A percentile compares a stretch with the other conserved stretches of the same genome.
Evolutionary conservation across 352 stramenopile species (phyloP).

Genomic region (Pythium periplocum): DNA sequence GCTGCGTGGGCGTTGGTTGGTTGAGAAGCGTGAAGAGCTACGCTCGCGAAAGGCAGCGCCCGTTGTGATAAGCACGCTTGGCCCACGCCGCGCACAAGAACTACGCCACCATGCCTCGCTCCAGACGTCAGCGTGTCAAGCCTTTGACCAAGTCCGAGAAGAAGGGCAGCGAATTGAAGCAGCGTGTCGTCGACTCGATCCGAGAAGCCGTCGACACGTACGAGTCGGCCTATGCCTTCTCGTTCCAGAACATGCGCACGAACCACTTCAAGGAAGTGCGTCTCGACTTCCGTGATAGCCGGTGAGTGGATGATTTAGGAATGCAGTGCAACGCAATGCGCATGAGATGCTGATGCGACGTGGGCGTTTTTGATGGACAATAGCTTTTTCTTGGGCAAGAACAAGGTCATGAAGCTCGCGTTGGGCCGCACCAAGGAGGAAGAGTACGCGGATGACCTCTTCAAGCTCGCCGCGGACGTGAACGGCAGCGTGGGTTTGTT

Average conservation of each 20-base stretch:
- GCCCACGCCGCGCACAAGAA: neutral
- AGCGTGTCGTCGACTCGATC: conserved; percentile 91
- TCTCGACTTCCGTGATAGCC: conserved; percentile 93
- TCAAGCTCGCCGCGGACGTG: conserved; percentile 88
- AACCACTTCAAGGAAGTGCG: conserved; percentile 98
- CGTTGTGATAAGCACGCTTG: neutral
- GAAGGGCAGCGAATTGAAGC: conserved; percentile 96
- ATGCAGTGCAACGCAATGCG: neutral
- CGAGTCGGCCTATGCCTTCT: conserved; percentile 94
- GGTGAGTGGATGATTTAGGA: conserved; percentile 30
- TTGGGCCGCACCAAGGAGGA: conserved; percentile 93
- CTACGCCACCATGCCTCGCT: conserved; percentile 69
- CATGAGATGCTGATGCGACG: neutral
- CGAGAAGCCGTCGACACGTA: conserved; percentile 92
- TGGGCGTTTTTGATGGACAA: conserved; percentile 6
- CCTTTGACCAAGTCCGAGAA: conserved; percentile 95
- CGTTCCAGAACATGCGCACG: conserved; percentile 98
- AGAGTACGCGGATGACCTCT: conserved; percentile 95
- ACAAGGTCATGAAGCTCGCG: conserved; percentile 98
- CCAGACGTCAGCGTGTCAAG: conserved; percentile 83
- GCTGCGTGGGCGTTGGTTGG: conserved; percentile 14
- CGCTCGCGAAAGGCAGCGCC: too few species aligned
- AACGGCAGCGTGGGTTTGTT: conserved; percentile 93
- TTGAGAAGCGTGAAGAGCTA: conserved; percentile 47
- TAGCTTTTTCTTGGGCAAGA: conserved; percentile 98